Evolutionary conservation across 768 basidiomycete genomes (phyloP), one percentile per base, ranked within the genome.

Genomic region (Leccinum subtestaceum): DNA sequence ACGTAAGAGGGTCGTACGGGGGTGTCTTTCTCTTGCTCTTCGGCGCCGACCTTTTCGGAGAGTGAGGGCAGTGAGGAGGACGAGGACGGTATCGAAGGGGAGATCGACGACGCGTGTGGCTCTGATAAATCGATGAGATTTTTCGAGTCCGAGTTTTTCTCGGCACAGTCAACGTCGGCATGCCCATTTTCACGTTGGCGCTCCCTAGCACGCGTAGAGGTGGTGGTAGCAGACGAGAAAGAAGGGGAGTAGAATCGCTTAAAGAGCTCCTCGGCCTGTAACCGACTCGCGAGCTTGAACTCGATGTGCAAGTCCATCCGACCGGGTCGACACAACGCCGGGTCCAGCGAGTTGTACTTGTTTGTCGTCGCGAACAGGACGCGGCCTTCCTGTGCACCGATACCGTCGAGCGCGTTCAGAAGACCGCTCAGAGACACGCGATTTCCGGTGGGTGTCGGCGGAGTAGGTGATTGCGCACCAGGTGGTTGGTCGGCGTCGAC

Each of bases 281-380:
- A 84, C 58, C 75, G 79, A 67, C 85, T 89, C 13, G 91, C 87
- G n/a, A 85, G 78, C 65, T 82, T 82, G 74, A 91, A 92, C 67
- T 91, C 85, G 58, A 93, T 75, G 63, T 90, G 87, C 19, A 91
- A 67, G 67, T 93, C 90, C 84, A 93, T 86, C 12, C 91, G 84
- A 25, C 91, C 91, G 1, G 90, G 87, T 46, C 91, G 84, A 65
- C 81, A 82, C 25, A 93, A 79, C 1, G 91, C 91, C 2, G 87
- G 79, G 64, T 92, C 91, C 27, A 93, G 83, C 2, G 82, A 74
- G 8, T 72, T 67, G 70, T 87, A 89, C 63, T 86, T 84, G 75
- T 93, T 92, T 1, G 89, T 90, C 4, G 89, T 91, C 4, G 89
- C 89, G 54, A 89, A 89, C 7, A 90, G 76, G 29, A 93, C 81